Evolutionary conservation across 2,329 filamentous ascomycete species (phyloP).

Genomic region (Dothideomycetes sp.): DNA sequence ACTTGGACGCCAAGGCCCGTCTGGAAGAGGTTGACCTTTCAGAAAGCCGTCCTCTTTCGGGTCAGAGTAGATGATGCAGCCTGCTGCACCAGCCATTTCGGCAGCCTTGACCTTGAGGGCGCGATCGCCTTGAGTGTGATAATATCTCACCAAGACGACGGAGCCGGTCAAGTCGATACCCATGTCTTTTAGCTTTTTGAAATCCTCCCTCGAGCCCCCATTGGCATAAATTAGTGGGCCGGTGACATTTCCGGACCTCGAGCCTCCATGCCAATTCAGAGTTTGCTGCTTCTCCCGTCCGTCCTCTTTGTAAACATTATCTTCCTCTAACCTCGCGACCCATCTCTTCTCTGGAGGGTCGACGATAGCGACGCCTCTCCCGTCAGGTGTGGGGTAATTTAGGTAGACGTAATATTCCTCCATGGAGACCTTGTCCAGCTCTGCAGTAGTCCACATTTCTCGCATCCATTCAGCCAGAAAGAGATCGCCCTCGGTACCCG

Average conservation of each 20-base stretch:
- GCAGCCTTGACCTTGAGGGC: slow-evolving; percentile 84
- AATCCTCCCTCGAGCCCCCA: slow-evolving; percentile 79
- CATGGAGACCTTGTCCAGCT: slow-evolving; percentile 63
- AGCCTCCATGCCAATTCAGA: slow-evolving; percentile 76
- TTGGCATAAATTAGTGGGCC: slow-evolving; percentile 88
- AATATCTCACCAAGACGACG: slow-evolving; percentile 74
- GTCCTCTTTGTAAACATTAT: slow-evolving; percentile 50
- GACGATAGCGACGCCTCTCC: slow-evolving; percentile 71
- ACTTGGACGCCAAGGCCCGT: slow-evolving; percentile 67
- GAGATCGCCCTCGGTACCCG: slow-evolving; percentile 87
- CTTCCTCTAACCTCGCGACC: slow-evolving; percentile 77
- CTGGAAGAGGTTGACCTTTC: slow-evolving; percentile 60
- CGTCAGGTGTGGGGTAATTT: slow-evolving; percentile 74
- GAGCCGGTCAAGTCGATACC: slow-evolving; percentile 66
- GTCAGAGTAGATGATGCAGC: slow-evolving; percentile 88
- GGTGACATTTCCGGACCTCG: slow-evolving; percentile 72
- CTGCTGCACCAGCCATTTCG: slow-evolving; percentile 72
- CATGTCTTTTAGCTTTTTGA: slow-evolving; percentile 56
- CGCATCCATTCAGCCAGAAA: slow-evolving; percentile 77
- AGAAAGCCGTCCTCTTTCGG: slow-evolving; percentile 73
- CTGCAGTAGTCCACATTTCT: slow-evolving; percentile 59
- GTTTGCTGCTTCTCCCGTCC: slow-evolving; percentile 53
- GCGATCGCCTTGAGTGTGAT: slow-evolving; percentile 60
- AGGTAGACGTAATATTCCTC: slow-evolving; percentile 70
- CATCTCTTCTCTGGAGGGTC: slow-evolving; percentile 56